A percentile compares a stretch with the other conserved stretches of the same genome.
Conservation (phyloP, 2,329 filamentous ascomycete species). For the Aspergillus awamori region DNA sequence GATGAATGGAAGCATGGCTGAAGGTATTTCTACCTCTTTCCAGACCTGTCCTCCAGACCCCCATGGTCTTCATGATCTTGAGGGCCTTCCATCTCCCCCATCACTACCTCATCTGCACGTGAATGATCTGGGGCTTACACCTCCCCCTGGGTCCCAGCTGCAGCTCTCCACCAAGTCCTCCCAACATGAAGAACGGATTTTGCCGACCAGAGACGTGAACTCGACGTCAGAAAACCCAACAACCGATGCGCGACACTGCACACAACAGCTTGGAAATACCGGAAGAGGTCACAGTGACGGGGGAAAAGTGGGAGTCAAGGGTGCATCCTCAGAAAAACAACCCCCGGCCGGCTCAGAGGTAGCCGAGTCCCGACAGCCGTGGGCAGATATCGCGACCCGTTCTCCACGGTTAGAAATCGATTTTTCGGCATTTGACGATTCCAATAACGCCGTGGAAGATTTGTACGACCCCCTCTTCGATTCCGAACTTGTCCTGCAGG, state of each 20-base stretch:
- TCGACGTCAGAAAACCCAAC: neutral
- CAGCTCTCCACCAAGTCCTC: constrained; percentile 21
- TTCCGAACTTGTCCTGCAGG: constrained; percentile 20
- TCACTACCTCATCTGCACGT: constrained; percentile 28
- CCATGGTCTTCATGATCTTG: constrained; percentile 23
- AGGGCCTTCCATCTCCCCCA: constrained; percentile 25
- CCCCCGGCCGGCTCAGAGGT: neutral
- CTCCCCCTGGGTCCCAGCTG: constrained; percentile 41
- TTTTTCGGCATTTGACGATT: neutral
- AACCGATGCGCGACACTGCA: neutral
- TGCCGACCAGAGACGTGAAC: constrained; percentile 1
- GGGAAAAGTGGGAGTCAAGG: neutral
- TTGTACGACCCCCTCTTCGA: constrained; percentile 27
- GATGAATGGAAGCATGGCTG: constrained; percentile 34
- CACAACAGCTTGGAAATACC: neutral
- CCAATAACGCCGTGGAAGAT: constrained; percentile 10
- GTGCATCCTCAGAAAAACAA: neutral
- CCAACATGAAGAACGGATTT: constrained; percentile 16
- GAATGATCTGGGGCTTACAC: constrained; percentile 49
- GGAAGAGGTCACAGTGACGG: neutral
- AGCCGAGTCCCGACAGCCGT: neutral
- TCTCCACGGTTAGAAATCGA: neutral
- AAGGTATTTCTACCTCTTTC: constrained; percentile 46
- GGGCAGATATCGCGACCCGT: neutral
- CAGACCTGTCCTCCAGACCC: constrained; percentile 26